These are phyloP conservation scores for Xerocomus tenax DNA, from an alignment of 1,284 basidiomycete species.

Conservation along the genomic window DNA sequence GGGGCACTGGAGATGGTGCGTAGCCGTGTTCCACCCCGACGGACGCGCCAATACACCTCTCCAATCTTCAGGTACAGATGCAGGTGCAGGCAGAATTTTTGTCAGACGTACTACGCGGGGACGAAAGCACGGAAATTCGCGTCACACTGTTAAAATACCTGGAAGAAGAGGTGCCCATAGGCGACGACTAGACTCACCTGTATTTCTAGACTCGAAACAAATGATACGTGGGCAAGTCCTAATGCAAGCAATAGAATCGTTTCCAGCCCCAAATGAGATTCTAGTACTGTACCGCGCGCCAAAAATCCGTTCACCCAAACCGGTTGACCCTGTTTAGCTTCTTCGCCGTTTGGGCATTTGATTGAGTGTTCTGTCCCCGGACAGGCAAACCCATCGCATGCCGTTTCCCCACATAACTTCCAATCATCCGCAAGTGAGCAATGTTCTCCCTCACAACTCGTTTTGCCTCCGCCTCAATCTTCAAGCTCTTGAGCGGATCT, in stretches of 20 bases:
- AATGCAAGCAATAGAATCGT: slow-evolving; percentile 5
- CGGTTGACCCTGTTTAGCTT: slow-evolving; percentile 72
- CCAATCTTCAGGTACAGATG: slow-evolving; percentile 74
- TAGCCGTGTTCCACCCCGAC: slow-evolving; percentile 8
- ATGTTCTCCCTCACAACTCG: slow-evolving; percentile 80
- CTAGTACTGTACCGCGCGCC: slow-evolving; percentile 12
- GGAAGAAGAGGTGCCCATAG: slow-evolving; percentile 86
- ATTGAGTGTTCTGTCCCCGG: slow-evolving; percentile 81
- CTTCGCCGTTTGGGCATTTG: slow-evolving; percentile 77
- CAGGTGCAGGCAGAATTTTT: slow-evolving; percentile 88
- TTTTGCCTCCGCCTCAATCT: slow-evolving; percentile 76
- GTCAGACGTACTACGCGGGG: slow-evolving; percentile 85
- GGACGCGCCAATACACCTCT: slow-evolving; percentile 10
- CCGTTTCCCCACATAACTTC: slow-evolving; percentile 77
- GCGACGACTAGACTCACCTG: slow-evolving; percentile 55
- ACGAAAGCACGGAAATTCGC: slow-evolving; percentile 89
- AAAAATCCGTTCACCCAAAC: slow-evolving; percentile 26
- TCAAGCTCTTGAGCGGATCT: slow-evolving; percentile 64
- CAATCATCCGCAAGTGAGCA: slow-evolving; percentile 82
- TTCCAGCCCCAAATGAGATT: neutral
- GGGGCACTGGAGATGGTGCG: slow-evolving; percentile 95
- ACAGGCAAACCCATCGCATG: slow-evolving; percentile 87
- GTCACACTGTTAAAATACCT: slow-evolving; percentile 86
- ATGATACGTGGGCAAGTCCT: slow-evolving; percentile 1
- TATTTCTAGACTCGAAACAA: slow-evolving; percentile 11